Conservation (phyloP, 2,329 filamentous ascomycete genomes). For the Westerdykella sp. region DNA sequence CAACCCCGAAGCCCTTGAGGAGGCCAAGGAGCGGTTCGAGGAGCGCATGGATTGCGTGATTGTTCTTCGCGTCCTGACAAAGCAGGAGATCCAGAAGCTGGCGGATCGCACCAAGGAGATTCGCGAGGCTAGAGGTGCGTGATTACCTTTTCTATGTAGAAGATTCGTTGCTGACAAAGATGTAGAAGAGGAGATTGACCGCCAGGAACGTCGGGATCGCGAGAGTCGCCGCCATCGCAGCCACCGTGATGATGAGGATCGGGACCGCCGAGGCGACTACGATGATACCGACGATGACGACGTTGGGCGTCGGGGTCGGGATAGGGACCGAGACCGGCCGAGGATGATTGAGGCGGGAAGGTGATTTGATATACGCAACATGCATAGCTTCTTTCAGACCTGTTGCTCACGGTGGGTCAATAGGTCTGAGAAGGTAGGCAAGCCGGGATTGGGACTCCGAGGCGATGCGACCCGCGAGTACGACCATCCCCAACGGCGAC, state of each 20-base stretch:
- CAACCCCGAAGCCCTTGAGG: conserved; percentile 78
- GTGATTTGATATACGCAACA: conserved; percentile 13
- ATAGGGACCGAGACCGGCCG: conserved; percentile 17
- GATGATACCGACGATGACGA: conserved; percentile 27
- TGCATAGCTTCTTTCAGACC: background rate
- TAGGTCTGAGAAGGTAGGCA: background rate
- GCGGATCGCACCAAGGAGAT: conserved; percentile 75
- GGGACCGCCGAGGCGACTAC: conserved; percentile 17
- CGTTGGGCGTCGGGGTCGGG: conserved; percentile 14
- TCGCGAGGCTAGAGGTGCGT: conserved; percentile 46
- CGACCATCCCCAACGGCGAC: background rate
- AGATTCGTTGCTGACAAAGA: conserved; percentile 9
- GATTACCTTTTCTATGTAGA: background rate
- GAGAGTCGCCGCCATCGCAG: conserved; percentile 23
- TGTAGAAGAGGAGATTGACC: conserved; percentile 30
- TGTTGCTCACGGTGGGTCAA: background rate
- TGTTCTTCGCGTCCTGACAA: conserved; percentile 77
- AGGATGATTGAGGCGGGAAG: conserved; percentile 26
- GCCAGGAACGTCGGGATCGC: conserved; percentile 18
- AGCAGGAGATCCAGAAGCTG: conserved; percentile 85
- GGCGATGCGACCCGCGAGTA: background rate
- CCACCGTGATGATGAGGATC: conserved; percentile 27
- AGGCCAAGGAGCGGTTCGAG: conserved; percentile 86
- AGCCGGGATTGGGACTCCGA: background rate
- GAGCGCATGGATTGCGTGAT: conserved; percentile 92